phyloP scores from a whole-genome alignment of 768 basidiomycete genomes.

The Cubamyces sp. region DNA sequence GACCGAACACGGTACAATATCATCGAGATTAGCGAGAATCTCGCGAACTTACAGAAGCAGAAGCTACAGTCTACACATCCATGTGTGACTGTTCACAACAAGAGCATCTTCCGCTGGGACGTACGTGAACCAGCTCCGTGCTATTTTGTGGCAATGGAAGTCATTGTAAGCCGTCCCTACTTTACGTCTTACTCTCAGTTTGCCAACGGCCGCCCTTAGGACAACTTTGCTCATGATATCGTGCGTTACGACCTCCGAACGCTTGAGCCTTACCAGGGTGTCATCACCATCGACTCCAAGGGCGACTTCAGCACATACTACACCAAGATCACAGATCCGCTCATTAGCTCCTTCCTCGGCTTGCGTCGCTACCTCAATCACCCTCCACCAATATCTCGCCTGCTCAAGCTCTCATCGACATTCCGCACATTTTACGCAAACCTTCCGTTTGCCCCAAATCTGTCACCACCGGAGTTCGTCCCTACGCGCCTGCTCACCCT shows the following conservation, averaged over 20 bases:
- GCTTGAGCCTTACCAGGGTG: constrained; percentile 80
- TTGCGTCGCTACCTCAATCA: constrained; percentile 65
- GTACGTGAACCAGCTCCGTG: constrained; percentile 79
- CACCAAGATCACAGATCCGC: constrained; percentile 81
- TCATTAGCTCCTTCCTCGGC: constrained; percentile 77
- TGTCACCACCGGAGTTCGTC: constrained; percentile 86
- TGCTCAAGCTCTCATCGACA: constrained; percentile 55
- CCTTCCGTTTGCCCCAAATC: constrained; percentile 89
- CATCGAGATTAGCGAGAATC: constrained; percentile 87
- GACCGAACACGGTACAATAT: constrained; percentile 92
- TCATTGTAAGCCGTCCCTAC: constrained; percentile 65
- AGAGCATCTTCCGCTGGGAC: constrained; percentile 88
- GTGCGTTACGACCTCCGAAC: constrained; percentile 86
- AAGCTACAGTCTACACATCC: constrained; percentile 66
- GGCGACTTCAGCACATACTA: constrained; percentile 89
- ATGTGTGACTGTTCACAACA: constrained; percentile 69
- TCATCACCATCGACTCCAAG: constrained; percentile 74
- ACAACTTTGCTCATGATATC: constrained; percentile 97
- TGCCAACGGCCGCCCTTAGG: constrained; percentile 46
- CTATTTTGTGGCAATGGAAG: constrained; percentile 94
- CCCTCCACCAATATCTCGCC: constrained; percentile 56
- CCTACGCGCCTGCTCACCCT: constrained; percentile 90
- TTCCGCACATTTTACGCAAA: constrained; percentile 67
- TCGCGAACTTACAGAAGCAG: constrained; percentile 72
- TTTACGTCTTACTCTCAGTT: neutral